These are phyloP conservation scores for Trametes pubescens DNA, from an alignment of 1,284 basidiomycete species.

Conservation along the genomic window DNA sequence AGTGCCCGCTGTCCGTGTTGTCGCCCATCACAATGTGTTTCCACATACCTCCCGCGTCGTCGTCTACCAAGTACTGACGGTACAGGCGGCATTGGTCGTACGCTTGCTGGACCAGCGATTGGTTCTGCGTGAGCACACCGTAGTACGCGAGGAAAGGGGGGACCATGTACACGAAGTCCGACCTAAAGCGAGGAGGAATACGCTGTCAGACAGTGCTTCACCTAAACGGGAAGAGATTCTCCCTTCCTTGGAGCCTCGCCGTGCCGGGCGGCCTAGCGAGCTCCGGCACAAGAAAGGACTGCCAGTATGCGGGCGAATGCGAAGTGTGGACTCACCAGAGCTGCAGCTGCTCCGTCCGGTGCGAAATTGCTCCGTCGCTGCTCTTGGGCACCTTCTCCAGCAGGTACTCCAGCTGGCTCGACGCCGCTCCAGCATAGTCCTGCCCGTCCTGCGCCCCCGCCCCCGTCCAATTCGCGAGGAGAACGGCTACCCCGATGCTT, in stretches of 20 bases:
- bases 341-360: slow-evolving; percentile 71
- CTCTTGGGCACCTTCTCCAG: slow-evolving; percentile 73
- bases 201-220: slow-evolving; percentile 9
- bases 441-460: slow-evolving; percentile 44
- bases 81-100: slow-evolving; percentile 86
- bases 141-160: slow-evolving; percentile 95
- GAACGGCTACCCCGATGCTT: slow-evolving; percentile 80
- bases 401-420: slow-evolving; percentile 77
- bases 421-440: slow-evolving; percentile 75
- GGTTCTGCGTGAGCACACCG: slow-evolving; percentile 75
- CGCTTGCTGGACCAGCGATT: slow-evolving; percentile 71
- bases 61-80: slow-evolving; percentile 67
- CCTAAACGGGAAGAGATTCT: background rate
- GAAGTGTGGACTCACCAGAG: slow-evolving; percentile 60
- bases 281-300: background rate
- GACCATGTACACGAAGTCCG: slow-evolving; percentile 87
- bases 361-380: slow-evolving; percentile 82
- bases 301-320: background rate
- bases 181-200: slow-evolving; percentile 51
- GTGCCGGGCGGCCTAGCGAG: background rate
- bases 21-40: slow-evolving; percentile 70
- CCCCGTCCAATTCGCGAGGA: slow-evolving; percentile 81
- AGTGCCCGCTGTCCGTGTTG: slow-evolving; percentile 65
- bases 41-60: slow-evolving; percentile 63
- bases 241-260: background rate